Conservation (phyloP, 225 moss, liverwort and hornwort genomes). For the Thuidium tamariscinum region DNA sequence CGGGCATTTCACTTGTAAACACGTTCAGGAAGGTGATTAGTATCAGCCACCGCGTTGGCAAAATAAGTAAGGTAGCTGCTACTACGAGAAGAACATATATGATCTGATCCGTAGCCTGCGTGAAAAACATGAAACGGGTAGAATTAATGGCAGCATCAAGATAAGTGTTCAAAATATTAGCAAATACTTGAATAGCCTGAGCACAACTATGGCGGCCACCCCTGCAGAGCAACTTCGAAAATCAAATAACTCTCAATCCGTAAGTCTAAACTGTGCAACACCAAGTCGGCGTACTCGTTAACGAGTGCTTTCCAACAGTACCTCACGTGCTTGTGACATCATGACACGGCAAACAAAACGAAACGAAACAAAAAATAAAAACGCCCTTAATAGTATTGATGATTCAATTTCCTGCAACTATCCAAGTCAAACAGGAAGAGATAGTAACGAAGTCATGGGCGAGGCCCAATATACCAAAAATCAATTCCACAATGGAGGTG, state of each 20-base stretch:
- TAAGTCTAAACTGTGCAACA: not conserved
- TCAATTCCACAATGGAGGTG: not conserved
- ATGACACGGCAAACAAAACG: not conserved
- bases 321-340: not conserved
- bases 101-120: constrained; percentile 53
- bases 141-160: not conserved
- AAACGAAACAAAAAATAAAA: not conserved
- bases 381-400: not conserved
- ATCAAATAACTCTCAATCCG: not conserved
- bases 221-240: not conserved
- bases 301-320: not conserved
- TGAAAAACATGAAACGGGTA: not conserved
- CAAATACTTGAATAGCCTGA: not conserved
- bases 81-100: constrained; percentile 27
- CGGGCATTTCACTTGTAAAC: constrained; percentile 53
- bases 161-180: not conserved
- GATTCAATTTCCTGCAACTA: not conserved
- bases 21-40: constrained; percentile 52
- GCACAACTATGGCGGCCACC: not conserved
- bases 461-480: not conserved
- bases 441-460: not conserved
- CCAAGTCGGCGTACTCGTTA: not conserved
- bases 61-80: constrained; percentile 31
- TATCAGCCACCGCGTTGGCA: constrained; percentile 50
- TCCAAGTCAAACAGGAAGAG: not conserved